Conservation (phyloP, 2,329 filamentous ascomycete genomes). For the Trichoderma endophyticum region DNA sequence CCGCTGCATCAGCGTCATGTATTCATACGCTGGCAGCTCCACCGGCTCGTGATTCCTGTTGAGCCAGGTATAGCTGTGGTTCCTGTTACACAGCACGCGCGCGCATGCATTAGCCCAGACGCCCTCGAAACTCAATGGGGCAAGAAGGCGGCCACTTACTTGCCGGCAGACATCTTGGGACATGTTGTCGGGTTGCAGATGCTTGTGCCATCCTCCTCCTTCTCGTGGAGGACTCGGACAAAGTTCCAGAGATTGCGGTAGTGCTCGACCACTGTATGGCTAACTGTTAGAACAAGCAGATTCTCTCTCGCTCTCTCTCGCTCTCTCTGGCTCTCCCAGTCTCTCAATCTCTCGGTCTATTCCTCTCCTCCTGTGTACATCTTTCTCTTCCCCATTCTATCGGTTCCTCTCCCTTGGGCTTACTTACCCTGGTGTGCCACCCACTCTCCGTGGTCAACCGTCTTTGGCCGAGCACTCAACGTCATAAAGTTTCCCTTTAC, state of each 20-base stretch:
- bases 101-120: slow-evolving; percentile 5
- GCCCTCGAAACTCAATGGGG: background rate
- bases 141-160: slow-evolving; percentile 55
- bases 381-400: background rate
- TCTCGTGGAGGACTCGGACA: slow-evolving; percentile 82
- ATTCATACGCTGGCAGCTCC: slow-evolving; percentile 82
- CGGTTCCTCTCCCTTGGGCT: background rate
- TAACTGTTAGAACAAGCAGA: slow-evolving; percentile 9
- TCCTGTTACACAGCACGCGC: slow-evolving; percentile 40
- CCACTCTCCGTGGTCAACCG: slow-evolving; percentile 94
- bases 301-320: background rate
- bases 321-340: background rate
- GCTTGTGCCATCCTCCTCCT: slow-evolving; percentile 71
- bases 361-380: background rate
- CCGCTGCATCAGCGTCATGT: slow-evolving; percentile 87
- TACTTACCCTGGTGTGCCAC: slow-evolving; percentile 81
- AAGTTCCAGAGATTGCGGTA: slow-evolving; percentile 87
- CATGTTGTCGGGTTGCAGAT: slow-evolving; percentile 84
- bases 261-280: slow-evolving; percentile 75
- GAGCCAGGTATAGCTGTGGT: slow-evolving; percentile 89
- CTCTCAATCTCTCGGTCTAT: background rate
- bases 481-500: slow-evolving; percentile 99
- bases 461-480: slow-evolving; percentile 88
- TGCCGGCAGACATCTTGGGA: slow-evolving; percentile 89
- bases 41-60: slow-evolving; percentile 61